Conservation (phyloP, 352 stramenopile species). For the Phytophthora litchii region DNA sequence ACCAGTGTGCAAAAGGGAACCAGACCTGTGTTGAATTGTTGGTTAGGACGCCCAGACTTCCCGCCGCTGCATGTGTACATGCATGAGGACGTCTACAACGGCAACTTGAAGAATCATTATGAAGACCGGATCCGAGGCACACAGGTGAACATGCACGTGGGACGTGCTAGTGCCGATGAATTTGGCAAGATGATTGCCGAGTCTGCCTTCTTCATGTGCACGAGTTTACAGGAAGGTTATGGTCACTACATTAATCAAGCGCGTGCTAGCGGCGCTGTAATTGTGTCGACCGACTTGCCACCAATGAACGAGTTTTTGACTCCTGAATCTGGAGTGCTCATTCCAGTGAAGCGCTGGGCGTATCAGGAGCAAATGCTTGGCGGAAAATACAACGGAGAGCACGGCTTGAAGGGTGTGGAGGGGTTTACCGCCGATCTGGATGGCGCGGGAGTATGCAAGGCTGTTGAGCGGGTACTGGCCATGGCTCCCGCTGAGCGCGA, state of each 20-base stretch:
- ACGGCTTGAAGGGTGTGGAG: conserved; percentile 52
- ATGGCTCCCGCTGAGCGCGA: conserved; percentile 56
- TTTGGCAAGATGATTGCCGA: conserved; percentile 65
- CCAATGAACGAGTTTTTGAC: conserved; percentile 75
- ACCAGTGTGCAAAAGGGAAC: conserved; percentile 68
- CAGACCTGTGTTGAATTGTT: conserved; percentile 55
- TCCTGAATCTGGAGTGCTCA: conserved; percentile 46
- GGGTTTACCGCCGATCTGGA: conserved; percentile 48
- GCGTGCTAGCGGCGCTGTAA: conserved; percentile 46
- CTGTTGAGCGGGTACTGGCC: conserved; percentile 54
- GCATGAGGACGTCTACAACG: conserved; percentile 39
- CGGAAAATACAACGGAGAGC: conserved; percentile 49
- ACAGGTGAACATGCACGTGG: conserved; percentile 46
- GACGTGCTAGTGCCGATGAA: conserved; percentile 32
- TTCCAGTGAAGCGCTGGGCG: conserved; percentile 34
- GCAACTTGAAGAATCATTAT: conserved; percentile 37
- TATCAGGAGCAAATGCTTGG: conserved; percentile 57
- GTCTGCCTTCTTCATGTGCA: conserved; percentile 62
- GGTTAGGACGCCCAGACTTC: conserved; percentile 54
- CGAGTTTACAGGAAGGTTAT: conserved; percentile 65
- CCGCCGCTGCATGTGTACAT: conserved; percentile 64
- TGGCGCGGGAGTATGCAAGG: conserved; percentile 50
- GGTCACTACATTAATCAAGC: conserved; percentile 81
- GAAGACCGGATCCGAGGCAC: conserved; percentile 29
- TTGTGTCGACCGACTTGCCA: conserved; percentile 58